Conservation (phyloP, 2,329 filamentous ascomycete genomes). For the Epichloe glyceriae region DNA sequence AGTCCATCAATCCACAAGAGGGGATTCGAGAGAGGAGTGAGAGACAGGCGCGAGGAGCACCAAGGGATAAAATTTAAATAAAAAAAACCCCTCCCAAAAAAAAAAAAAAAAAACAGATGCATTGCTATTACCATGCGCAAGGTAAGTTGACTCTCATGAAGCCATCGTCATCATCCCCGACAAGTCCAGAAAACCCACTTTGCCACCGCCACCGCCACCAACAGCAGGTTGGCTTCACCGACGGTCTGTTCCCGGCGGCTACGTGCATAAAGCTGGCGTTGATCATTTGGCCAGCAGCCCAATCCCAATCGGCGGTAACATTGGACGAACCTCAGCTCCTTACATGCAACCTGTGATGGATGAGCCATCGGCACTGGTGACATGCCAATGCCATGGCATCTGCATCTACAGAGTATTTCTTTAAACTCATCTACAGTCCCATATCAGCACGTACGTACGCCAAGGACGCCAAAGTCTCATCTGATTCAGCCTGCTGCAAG, state of each 20-base stretch:
- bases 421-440: background rate
- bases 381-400: background rate
- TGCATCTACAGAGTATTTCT: background rate
- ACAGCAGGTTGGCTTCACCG: constrained; percentile 9
- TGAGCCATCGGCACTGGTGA: background rate
- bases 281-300: constrained; percentile 9
- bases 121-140: background rate
- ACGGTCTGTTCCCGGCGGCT: constrained; percentile 11
- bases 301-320: constrained; percentile 8
- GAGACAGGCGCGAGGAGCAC: background rate
- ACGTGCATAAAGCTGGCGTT: constrained; percentile 9
- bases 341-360: constrained; percentile 2
- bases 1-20: background rate
- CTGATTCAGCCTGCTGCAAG: background rate
- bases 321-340: constrained; percentile 1
- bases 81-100: too few species aligned
- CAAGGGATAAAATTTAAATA: background rate
- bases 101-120: background rate
- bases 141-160: constrained; percentile 2
- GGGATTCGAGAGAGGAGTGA: background rate
- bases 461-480: background rate
- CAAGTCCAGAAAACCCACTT: background rate
- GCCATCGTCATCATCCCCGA: constrained; percentile 2
- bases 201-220: constrained; percentile 6
- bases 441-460: background rate